Base-by-base conservation (phyloP, 495 filamentous ascomycete species). In the Aspergillus nidulans region DNA sequence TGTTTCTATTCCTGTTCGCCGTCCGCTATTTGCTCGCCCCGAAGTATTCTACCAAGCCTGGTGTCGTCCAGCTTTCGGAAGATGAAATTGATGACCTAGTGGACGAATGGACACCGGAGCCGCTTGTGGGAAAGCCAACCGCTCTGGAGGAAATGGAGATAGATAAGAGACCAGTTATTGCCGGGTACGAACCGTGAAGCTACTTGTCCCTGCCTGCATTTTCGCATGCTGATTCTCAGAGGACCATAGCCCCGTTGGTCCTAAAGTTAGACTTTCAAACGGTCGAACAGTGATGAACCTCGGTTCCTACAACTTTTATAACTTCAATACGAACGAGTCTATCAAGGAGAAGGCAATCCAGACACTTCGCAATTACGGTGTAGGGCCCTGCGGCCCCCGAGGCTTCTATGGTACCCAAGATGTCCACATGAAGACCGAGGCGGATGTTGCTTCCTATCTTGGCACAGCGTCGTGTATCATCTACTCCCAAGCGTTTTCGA, bases 401-500 rank as follows among this genome's bases (percentile, higher is more conserved):
- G 90, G 92, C 32, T 99, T 99, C 74, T 99, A 99, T 74, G 94
- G 91, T 49, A 97, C 89, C 21, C 95, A 99, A 66, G 94, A 99
- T 73, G 91, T 99, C 18, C 95, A 99, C 70, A 91, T 97, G 83
- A 90, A 92, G 75, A 89, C 89, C 2, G 95, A 99, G 69, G 86
- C 89, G 38, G 92, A 99, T 69, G 91, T 99, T 66, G 90, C 94
- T 3, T 79, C 85, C 19, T 94, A 88, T 69, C 70, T 99, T 13
- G 94, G 94, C 8, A 86, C 88, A 16, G 81, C 90, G 30, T 85
- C 85, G 30, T 94, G 90, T 66, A 97, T 99, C 56, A 80, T 97
- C 43, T 97, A 99, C 68, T 85, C 94, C 0, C 94, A 99, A 63
- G 86, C 91, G 0, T 97, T 99, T 66, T 92, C 88, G 6, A 96